A percentile compares a stretch with the other conserved stretches of the same genome.
These are phyloP conservation scores for Colletotrichum sp. DNA, from an alignment of 2,329 filamentous ascomycete genomes.

Conservation along the genomic window DNA sequence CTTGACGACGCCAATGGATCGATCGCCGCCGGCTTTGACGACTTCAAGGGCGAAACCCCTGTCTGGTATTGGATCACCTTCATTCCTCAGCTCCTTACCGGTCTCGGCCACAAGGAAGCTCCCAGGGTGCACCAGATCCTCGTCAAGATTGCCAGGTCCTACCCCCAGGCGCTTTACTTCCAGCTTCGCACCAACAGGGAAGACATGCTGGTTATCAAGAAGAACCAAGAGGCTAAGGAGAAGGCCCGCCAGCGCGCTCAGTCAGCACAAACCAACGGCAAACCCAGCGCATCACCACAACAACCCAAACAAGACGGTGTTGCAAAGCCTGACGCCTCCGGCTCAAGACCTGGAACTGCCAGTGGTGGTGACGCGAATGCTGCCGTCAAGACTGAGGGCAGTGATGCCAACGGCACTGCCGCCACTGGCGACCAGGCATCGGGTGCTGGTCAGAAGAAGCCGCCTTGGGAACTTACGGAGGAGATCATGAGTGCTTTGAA, in stretches of 20 bases:
- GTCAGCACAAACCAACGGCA: constrained; percentile 47
- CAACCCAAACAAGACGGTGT: constrained; percentile 59
- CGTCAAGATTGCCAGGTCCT: constrained; percentile 92
- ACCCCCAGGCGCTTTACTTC: constrained; percentile 96
- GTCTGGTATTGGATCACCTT: constrained; percentile 99
- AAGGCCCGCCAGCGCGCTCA: constrained; percentile 58
- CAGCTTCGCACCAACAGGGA: constrained; percentile 91
- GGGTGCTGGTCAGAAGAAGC: constrained; percentile 64
- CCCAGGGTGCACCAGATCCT: constrained; percentile 85
- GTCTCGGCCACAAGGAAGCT: constrained; percentile 89
- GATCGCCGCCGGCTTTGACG: constrained; percentile 86
- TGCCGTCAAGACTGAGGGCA: constrained; percentile 50
- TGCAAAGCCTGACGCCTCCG: constrained; percentile 37
- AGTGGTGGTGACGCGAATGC: constrained; percentile 47
- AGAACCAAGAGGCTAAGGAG: constrained; percentile 80
- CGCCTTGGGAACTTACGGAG: constrained; percentile 95
- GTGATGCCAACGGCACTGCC: constrained; percentile 34
- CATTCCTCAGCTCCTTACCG: constrained; percentile 93
- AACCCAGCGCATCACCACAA: constrained; percentile 51
- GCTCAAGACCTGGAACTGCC: constrained; percentile 56
- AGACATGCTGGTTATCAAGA: constrained; percentile 92
- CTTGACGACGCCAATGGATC: constrained; percentile 87
- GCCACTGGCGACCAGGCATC: constrained; percentile 21
- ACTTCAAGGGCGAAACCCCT: constrained; percentile 95
- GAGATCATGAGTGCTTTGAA: constrained; percentile 96